Percentiles rank a stretch among this genome's conserved stretches.
Conservation (phyloP, 225 moss, liverwort and hornwort genomes). For the Physcomitrellopsis africana region DNA sequence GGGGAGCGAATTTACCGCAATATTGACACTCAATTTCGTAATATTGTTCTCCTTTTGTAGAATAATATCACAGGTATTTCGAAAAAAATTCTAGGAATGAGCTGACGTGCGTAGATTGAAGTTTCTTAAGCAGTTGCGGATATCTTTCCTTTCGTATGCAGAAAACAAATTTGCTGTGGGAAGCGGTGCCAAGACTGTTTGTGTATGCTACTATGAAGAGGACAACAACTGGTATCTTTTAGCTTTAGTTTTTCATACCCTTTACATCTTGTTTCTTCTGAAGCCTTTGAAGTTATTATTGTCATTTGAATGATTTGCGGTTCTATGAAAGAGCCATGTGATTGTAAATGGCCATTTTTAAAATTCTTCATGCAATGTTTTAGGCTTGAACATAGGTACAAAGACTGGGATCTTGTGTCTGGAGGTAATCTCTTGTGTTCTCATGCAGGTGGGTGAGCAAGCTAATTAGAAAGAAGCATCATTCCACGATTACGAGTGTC, state of each 20-base stretch:
- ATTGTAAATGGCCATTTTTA: background rate
- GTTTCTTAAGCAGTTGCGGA: background rate
- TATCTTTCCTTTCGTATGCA: slow-evolving; percentile 35
- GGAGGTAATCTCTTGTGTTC: slow-evolving; percentile 19
- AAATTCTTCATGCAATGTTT: background rate
- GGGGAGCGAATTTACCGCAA: background rate
- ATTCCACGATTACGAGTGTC: slow-evolving; percentile 88
- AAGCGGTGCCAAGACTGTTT: slow-evolving; percentile 93
- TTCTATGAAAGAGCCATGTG: no score
- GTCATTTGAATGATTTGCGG: background rate
- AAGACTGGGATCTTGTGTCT: slow-evolving; percentile 1
- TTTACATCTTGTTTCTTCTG: background rate
- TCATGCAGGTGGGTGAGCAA: slow-evolving; percentile 98
- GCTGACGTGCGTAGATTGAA: background rate
- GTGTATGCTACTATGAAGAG: slow-evolving; percentile 98
- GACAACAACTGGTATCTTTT: slow-evolving; percentile 85
- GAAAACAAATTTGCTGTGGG: slow-evolving; percentile 99
- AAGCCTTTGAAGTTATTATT: background rate
- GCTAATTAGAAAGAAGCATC: slow-evolving; percentile 93
- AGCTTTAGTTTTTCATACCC: slow-evolving; percentile 2
- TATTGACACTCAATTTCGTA: background rate
- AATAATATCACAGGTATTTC: background rate
- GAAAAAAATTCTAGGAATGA: background rate
- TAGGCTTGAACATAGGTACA: background rate
- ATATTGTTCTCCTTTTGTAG: no score